Evolutionary conservation across 1,284 basidiomycete species (phyloP), one percentile per base, ranked within the genome.

Genomic region (Kwoniella shivajii): DNA sequence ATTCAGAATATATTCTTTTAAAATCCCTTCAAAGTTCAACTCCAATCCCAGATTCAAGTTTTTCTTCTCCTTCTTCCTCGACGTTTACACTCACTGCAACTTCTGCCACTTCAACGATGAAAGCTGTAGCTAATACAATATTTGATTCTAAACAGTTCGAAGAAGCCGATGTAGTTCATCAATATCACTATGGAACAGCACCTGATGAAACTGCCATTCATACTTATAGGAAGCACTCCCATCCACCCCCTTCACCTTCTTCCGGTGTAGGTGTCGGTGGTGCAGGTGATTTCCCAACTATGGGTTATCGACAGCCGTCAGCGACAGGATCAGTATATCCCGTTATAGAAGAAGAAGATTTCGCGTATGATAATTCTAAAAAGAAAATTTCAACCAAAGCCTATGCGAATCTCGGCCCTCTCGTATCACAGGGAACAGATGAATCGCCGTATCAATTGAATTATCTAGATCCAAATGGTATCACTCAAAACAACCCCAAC

Each of bases 101-200:
- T 9, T 26, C 31, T 18, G 16, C 16, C 18, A 27, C 26, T 46
- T 13, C 14, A 10, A 33, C 10, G 7, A 29, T 3, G 16, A 34
- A 26, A 22, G 33, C 34, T 24, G 30, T 34, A 45, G 41, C 50
- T 52, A 20, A 43, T 38, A 4, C n/a, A n/a, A n/a, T n/a, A 13
- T 20, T 9, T 18, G 20, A 24, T 13, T 24, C 26, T 46, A 36
- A 13, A 54, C 47, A 73, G 69, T 78, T 78, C 46, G 75, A 73
- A 49, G 71, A 74, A 54, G 63, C 67, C 9, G 75, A 78, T 47
- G 61, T 74, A 13, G 73, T 77, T 2, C 75, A 78, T 63, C 69
- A 77, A 54, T 78, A 78, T 55, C 72, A 67, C 29, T 73, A 75
- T 58, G 60, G 57, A 10, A 53, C 57, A 2, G 60, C 67, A 18